Evolutionary conservation across 768 basidiomycete genomes (phyloP).

Genomic region (Kwoniella dendrophila): DNA sequence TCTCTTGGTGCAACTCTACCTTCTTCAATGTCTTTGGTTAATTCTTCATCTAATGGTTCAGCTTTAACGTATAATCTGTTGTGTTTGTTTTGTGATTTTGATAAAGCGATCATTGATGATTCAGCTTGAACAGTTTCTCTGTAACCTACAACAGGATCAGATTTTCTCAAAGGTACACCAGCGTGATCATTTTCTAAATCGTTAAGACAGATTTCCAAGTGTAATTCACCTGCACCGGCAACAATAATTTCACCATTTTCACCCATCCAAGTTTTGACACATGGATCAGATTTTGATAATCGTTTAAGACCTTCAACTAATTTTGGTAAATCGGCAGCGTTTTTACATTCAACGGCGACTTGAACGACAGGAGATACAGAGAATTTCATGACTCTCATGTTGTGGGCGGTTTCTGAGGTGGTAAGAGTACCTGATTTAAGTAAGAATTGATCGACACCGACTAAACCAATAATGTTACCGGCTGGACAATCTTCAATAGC

Average conservation of each 20-base stretch:
- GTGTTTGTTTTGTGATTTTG: constrained; percentile 99
- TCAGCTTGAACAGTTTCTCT: constrained; percentile 96
- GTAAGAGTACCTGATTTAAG: constrained; percentile 99
- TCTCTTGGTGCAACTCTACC: constrained; percentile 87
- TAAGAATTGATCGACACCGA: constrained; percentile 99
- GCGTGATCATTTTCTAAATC: constrained; percentile 99
- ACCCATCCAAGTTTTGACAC: constrained; percentile 90
- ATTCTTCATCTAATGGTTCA: constrained; percentile 87
- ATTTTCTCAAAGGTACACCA: constrained; percentile 97
- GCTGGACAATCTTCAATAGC: constrained; percentile 99
- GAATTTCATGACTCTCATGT: constrained; percentile 99
- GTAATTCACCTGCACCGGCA: constrained; percentile 97
- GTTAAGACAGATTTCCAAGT: constrained; percentile 99
- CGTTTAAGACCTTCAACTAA: constrained; percentile 99
- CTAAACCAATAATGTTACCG: constrained; percentile 98
- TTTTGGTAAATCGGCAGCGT: constrained; percentile 97
- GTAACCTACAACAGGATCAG: constrained; percentile 91
- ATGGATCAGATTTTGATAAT: constrained; percentile 99
- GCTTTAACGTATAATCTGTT: constrained; percentile 97
- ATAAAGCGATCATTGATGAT: constrained; percentile 92
- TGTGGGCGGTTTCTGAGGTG: constrained; percentile 96
- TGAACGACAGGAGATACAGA: constrained; percentile 99
- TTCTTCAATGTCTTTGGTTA: constrained; percentile 85
- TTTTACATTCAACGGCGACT: constrained; percentile 99
- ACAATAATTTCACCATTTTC: constrained; percentile 98